A percentile compares a stretch with the other conserved stretches of the same genome.
Evolutionary conservation across 2,329 filamentous ascomycete genomes (phyloP).

Genomic region (Chaetoscypha palmicola): DNA sequence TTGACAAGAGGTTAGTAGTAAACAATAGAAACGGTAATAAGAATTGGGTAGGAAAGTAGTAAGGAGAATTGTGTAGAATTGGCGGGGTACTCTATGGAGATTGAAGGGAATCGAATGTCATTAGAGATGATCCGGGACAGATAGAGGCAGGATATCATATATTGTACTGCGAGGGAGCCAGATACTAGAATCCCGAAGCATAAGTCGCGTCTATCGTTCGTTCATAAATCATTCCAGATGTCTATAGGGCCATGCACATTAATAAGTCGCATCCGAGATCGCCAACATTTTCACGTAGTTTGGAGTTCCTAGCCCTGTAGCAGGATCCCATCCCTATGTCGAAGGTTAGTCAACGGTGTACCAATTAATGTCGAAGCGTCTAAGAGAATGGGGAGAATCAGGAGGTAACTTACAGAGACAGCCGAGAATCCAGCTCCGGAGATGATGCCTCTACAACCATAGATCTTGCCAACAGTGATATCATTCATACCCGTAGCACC

Average conservation of each 20-base stretch:
- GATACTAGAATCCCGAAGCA: neutral
- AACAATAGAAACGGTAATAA: slow-evolving; percentile 9
- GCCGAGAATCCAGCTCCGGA: slow-evolving; percentile 20
- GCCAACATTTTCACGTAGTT: slow-evolving; percentile 5
- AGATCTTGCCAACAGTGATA: slow-evolving; percentile 34
- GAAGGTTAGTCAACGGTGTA: neutral
- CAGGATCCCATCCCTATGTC: slow-evolving; percentile 10
- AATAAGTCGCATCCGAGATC: slow-evolving; percentile 3
- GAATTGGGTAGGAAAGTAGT: slow-evolving; percentile 9
- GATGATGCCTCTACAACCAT: slow-evolving; percentile 31
- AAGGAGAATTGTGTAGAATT: slow-evolving; percentile 22
- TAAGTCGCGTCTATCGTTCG: neutral
- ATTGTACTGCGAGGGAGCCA: neutral
- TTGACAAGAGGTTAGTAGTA: too few species aligned
- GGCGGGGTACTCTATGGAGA: slow-evolving; percentile 19
- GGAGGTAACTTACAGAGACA: slow-evolving; percentile 14
- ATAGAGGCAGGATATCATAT: neutral
- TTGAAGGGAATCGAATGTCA: slow-evolving; percentile 6
- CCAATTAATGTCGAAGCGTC: neutral
- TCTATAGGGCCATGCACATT: too few species aligned
- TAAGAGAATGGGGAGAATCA: neutral
- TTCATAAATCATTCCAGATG: neutral
- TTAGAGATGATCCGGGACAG: neutral
- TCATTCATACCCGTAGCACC: slow-evolving; percentile 36
- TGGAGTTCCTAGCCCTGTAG: slow-evolving; percentile 7